phyloP scores from a whole-genome alignment of 2,329 filamentous ascomycete genomes.

The Zymoseptoria ardabiliae region DNA sequence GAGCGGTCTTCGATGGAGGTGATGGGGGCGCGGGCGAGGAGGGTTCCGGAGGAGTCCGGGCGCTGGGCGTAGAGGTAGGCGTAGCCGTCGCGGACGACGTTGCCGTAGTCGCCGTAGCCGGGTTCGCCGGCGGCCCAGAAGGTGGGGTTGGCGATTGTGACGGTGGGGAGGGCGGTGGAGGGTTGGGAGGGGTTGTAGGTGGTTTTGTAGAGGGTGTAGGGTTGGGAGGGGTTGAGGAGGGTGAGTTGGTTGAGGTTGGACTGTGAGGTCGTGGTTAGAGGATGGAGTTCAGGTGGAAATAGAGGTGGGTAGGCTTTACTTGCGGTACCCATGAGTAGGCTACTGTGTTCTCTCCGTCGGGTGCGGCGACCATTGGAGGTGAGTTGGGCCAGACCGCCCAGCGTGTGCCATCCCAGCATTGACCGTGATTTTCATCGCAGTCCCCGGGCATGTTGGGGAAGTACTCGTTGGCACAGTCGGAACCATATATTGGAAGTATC shows the following conservation, averaged over 20 bases:
- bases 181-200: slow-evolving; percentile 6
- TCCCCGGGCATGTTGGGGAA: not conserved
- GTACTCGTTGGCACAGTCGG: slow-evolving; percentile 1
- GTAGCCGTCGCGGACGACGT: slow-evolving; percentile 8
- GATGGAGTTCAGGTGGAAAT: slow-evolving; percentile 5
- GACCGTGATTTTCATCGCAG: not conserved
- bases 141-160: slow-evolving; percentile 7
- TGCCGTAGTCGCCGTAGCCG: slow-evolving; percentile 19
- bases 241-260: slow-evolving; percentile 11
- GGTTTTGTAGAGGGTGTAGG: slow-evolving; percentile 16
- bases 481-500: slow-evolving; percentile 18
- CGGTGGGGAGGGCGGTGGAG: slow-evolving; percentile 12
- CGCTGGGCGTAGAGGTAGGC: slow-evolving; percentile 21
- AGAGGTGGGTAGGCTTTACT: slow-evolving; percentile 10
- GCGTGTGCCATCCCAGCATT: slow-evolving; percentile 16
- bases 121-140: slow-evolving; percentile 16
- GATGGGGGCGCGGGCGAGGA: slow-evolving; percentile 15
- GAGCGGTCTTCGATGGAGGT: slow-evolving; percentile 14
- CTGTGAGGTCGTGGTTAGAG: slow-evolving; percentile 9
- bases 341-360: slow-evolving; percentile 5
- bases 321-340: slow-evolving; percentile 19
- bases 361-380: slow-evolving; percentile 13
- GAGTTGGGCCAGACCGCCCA: slow-evolving; percentile 20
- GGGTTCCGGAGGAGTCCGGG: slow-evolving; percentile 4
- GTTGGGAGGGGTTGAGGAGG: slow-evolving; percentile 8